Evolutionary conservation across 257 asterid genomes (phyloP).

Genomic region (Salvia hispanica): DNA sequence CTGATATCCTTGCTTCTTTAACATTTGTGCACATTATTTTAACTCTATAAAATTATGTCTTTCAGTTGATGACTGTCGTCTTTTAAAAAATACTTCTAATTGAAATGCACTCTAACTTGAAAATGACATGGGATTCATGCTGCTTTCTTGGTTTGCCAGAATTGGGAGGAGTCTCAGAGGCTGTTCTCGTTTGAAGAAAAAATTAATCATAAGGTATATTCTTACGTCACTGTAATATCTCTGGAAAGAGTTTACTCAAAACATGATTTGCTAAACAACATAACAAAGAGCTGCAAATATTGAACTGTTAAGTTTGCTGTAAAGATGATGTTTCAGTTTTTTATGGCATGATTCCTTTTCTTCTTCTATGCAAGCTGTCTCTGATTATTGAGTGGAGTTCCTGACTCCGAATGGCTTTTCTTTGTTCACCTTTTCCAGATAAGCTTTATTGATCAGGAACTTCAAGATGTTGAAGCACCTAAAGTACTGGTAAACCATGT

Average conservation of each 20-base stretch:
- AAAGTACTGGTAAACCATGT: conserved; percentile 61
- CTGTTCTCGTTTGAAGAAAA: conserved; percentile 92
- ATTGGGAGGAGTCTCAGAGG: conserved; percentile 83
- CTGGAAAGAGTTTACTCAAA: conserved; percentile 25
- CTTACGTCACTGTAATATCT: conserved; percentile 20
- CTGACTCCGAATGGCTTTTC: background rate
- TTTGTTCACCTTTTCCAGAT: conserved; percentile 47
- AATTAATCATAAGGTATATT: conserved; percentile 73
- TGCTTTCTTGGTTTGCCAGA: conserved; percentile 45
- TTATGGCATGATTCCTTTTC: background rate
- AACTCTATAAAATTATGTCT: conserved; percentile 1
- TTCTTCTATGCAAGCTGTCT: background rate
- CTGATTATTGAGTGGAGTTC: background rate
- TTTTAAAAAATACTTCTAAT: background rate
- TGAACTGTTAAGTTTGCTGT: background rate
- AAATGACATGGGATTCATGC: conserved; percentile 24
- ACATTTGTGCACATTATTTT: background rate
- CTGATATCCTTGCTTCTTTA: background rate
- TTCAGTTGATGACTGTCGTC: conserved; percentile 9
- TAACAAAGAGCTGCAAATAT: background rate
- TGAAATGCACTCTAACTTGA: conserved; percentile 22
- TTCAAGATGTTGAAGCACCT: conserved; percentile 58
- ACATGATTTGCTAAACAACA: background rate
- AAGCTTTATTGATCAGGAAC: conserved; percentile 70
- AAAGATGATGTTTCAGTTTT: conserved; percentile 16